Conservation (phyloP, 2,329 filamentous ascomycete genomes). For the Diaporthe velutina region DNA sequence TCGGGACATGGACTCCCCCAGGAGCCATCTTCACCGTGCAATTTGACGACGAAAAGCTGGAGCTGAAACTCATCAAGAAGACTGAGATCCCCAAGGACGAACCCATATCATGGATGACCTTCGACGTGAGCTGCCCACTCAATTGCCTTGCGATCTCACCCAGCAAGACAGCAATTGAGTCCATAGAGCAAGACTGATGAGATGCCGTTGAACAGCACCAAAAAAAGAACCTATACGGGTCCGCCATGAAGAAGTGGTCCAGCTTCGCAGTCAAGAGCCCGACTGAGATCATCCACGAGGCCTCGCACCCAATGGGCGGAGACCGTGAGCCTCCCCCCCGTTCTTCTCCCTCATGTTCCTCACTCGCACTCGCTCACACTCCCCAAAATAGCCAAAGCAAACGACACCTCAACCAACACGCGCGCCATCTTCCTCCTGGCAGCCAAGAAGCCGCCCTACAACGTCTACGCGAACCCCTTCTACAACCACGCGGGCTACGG, state of each 20-base stretch:
- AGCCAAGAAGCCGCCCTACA: constrained; percentile 81
- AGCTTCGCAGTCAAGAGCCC: constrained; percentile 83
- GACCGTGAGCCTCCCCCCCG: constrained; percentile 68
- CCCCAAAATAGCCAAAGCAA: constrained; percentile 64
- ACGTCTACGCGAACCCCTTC: constrained; percentile 91
- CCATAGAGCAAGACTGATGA: background rate
- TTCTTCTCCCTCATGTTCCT: background rate
- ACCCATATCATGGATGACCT: constrained; percentile 94
- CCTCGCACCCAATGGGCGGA: constrained; percentile 81
- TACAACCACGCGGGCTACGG: constrained; percentile 87
- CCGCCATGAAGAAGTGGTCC: constrained; percentile 94
- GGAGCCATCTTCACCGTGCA: constrained; percentile 91
- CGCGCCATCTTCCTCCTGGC: constrained; percentile 91
- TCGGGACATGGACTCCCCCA: constrained; percentile 91
- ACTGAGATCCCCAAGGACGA: constrained; percentile 86
- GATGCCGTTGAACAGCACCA: constrained; percentile 67
- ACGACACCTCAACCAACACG: constrained; percentile 80
- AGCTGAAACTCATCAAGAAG: constrained; percentile 81
- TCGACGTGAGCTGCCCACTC: constrained; percentile 72
- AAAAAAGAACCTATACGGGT: constrained; percentile 88
- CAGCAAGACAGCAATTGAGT: background rate
- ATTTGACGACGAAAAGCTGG: constrained; percentile 86
- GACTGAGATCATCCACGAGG: constrained; percentile 80
- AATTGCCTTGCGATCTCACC: background rate
- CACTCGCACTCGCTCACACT: constrained; percentile 56